Percentiles rank a stretch among this genome's conserved stretches.
Evolutionary conservation across 495 filamentous ascomycete species (phyloP).

Genomic region (Penicillium nucicola): DNA sequence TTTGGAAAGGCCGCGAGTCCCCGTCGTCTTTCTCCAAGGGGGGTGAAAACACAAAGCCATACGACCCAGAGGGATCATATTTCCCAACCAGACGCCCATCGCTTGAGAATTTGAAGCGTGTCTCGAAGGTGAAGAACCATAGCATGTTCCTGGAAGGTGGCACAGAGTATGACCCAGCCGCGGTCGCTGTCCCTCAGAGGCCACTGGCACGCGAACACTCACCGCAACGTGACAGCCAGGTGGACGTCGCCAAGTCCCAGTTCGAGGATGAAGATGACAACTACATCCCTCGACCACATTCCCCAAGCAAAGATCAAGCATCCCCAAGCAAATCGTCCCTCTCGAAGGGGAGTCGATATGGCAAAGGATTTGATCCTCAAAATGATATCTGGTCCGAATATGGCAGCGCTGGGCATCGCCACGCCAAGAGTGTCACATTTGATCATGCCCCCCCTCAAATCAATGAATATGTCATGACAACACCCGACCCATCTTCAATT

Average conservation of each 20-base stretch:
- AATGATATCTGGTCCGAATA: slow-evolving; percentile 64
- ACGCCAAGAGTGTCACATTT: slow-evolving; percentile 95
- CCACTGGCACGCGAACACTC: slow-evolving; percentile 65
- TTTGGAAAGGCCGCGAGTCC: slow-evolving; percentile 78
- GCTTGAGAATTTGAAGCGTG: slow-evolving; percentile 88
- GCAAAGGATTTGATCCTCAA: slow-evolving; percentile 65
- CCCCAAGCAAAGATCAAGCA: slow-evolving; percentile 68
- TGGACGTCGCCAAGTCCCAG: slow-evolving; percentile 46
- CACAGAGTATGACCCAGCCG: slow-evolving; percentile 85
- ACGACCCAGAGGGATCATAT: slow-evolving; percentile 59
- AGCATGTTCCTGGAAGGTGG: slow-evolving; percentile 89
- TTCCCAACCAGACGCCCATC: slow-evolving; percentile 76
- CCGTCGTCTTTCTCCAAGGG: slow-evolving; percentile 58
- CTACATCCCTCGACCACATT: slow-evolving; percentile 46
- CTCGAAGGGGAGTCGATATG: slow-evolving; percentile 65
- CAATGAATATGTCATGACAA: slow-evolving; percentile 97
- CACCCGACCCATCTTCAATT: slow-evolving; percentile 86
- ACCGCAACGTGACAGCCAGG: slow-evolving; percentile 57
- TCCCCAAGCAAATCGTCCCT: slow-evolving; percentile 88
- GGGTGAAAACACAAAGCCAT: slow-evolving; percentile 63
- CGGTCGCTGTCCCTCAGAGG: slow-evolving; percentile 68
- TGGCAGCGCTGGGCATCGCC: slow-evolving; percentile 62
- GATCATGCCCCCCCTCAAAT: slow-evolving; percentile 89
- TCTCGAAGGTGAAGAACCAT: slow-evolving; percentile 94
- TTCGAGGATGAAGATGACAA: slow-evolving; percentile 31